These are phyloP conservation scores for Tuber aestivum DNA, from an alignment of 495 filamentous ascomycete species.

Conservation along the genomic window DNA sequence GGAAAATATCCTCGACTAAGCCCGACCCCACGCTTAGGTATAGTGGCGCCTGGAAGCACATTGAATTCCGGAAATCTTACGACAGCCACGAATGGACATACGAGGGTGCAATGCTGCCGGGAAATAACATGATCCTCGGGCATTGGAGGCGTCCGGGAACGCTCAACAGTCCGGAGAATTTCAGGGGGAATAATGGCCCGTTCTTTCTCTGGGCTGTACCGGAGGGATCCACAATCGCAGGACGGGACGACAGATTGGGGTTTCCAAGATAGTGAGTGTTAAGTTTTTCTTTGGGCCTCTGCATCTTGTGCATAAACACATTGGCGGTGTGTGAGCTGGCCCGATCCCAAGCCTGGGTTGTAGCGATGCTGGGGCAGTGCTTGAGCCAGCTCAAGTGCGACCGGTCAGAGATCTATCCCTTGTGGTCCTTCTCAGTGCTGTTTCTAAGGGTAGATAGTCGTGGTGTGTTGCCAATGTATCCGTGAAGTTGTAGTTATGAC, in stretches of 20 bases:
- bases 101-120: slow-evolving; percentile 28
- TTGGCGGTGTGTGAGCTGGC: not conserved
- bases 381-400: not conserved
- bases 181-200: slow-evolving; percentile 11
- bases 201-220: slow-evolving; percentile 29
- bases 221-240: slow-evolving; percentile 13
- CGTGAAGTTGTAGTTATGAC: not conserved
- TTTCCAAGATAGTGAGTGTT: not conserved
- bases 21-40: slow-evolving; percentile 3
- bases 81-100: slow-evolving; percentile 18
- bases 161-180: not conserved
- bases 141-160: slow-evolving; percentile 16
- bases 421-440: not conserved
- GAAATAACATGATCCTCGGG: slow-evolving; percentile 33
- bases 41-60: slow-evolving; percentile 18
- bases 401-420: not conserved
- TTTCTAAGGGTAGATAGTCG: not conserved
- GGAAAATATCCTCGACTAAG: slow-evolving; percentile 11
- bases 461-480: not conserved
- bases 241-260: slow-evolving; percentile 24
- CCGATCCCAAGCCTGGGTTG: not conserved
- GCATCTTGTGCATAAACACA: not conserved
- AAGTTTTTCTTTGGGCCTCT: not conserved
- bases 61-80: slow-evolving; percentile 22
- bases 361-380: not conserved